Evolutionary conservation across 169 alveolate genomes (phyloP).

Genomic region (Perkinsus marinus): DNA sequence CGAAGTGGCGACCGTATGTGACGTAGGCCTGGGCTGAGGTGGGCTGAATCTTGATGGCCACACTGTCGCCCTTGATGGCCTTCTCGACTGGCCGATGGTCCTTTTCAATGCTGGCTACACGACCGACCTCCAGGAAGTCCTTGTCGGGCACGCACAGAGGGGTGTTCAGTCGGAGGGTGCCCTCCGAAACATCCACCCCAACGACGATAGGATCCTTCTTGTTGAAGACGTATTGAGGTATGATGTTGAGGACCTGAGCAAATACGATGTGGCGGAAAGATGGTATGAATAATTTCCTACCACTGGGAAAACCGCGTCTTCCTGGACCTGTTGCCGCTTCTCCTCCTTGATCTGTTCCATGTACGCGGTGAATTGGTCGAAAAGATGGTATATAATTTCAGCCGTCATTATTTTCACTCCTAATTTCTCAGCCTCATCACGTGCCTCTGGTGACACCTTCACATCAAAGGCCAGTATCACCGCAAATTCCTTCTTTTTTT

Average conservation of each 20-base stretch:
- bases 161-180: constrained; percentile 81
- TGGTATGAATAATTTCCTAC: not conserved
- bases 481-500: constrained; percentile 88
- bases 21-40: constrained; percentile 17
- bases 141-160: constrained; percentile 82
- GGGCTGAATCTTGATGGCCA: constrained; percentile 55
- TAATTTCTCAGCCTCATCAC: constrained; percentile 84
- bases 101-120: constrained; percentile 82
- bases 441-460: constrained; percentile 89
- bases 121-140: constrained; percentile 76
- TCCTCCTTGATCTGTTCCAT: constrained; percentile 73
- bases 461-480: constrained; percentile 95
- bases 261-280: constrained; percentile 46
- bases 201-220: constrained; percentile 89
- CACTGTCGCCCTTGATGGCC: constrained; percentile 75
- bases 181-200: constrained; percentile 86
- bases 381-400: constrained; percentile 94
- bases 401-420: constrained; percentile 92
- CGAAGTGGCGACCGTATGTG: constrained; percentile 89
- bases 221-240: constrained; percentile 80
- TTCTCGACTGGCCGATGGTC: constrained; percentile 76
- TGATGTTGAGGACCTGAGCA: constrained; percentile 84
- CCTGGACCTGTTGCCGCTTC: constrained; percentile 45
- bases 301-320: constrained; percentile 19
- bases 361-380: constrained; percentile 85